phyloP scores from a whole-genome alignment of 2,329 filamentous ascomycete species.

The Monilinia aucupariae region DNA sequence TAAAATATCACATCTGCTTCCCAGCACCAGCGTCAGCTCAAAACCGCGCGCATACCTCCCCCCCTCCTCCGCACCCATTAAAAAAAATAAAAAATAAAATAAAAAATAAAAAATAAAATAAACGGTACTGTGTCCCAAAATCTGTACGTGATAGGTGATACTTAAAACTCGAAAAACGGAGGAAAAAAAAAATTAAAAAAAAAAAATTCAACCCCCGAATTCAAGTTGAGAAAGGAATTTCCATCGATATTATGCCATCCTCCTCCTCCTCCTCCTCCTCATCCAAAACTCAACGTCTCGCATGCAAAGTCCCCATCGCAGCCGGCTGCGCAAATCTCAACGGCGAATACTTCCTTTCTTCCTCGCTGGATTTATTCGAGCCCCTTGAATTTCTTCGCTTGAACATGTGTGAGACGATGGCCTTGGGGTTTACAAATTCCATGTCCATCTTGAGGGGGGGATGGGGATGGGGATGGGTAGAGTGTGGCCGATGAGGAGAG shows the following conservation, averaged over 20 bases:
- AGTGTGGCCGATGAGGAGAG: constrained; percentile 62
- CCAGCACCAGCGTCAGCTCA: no score
- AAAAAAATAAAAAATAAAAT: no score
- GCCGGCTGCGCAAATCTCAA: constrained; percentile 20
- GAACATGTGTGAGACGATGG: constrained; percentile 59
- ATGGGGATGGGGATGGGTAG: constrained; percentile 40
- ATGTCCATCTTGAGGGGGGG: constrained; percentile 46
- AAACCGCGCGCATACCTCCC: no score
- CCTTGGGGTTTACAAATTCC: constrained; percentile 57
- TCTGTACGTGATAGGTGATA: not conserved
- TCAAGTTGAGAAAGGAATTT: no score
- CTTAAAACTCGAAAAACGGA: not conserved
- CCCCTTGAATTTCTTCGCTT: constrained; percentile 41
- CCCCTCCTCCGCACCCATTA: no score
- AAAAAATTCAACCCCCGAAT: no score
- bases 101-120: no score
- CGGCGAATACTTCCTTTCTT: constrained; percentile 20
- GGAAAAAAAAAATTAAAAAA: no score
- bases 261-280: no score
- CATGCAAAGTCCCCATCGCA: not conserved
- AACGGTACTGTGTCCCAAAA: not conserved
- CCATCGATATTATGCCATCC: not conserved
- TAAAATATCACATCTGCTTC: no score
- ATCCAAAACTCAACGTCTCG: not conserved
- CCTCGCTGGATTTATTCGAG: constrained; percentile 23